Evolutionary conservation across 305 asterid genomes (phyloP).

Genomic region (Nicotiana rustica): DNA sequence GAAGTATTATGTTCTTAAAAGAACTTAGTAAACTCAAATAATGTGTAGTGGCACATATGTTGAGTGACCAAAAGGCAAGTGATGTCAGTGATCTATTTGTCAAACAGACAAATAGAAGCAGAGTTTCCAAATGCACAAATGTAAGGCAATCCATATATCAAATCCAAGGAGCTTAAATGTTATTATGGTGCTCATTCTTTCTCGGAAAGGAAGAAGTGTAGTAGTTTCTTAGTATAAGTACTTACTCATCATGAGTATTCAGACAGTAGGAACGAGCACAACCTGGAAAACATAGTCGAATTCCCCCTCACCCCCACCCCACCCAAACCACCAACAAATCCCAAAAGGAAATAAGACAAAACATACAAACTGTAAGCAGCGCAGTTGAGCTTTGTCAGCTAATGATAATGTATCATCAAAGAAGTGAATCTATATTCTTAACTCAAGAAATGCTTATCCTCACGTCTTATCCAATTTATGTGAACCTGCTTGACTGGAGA

Average conservation of each 20-base stretch:
- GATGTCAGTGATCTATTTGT: neutral
- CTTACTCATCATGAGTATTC: neutral
- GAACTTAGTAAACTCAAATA: neutral
- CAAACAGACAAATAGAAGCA: neutral
- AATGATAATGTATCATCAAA: neutral
- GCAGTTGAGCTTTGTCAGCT: neutral
- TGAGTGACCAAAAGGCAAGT: neutral
- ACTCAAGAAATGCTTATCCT: neutral
- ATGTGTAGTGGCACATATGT: neutral
- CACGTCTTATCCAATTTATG: neutral
- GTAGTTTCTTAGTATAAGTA: neutral
- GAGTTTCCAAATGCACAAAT: neutral
- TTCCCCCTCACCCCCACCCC: neutral
- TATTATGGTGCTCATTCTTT: neutral
- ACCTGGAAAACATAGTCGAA: conserved; percentile 1
- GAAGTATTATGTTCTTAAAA: neutral
- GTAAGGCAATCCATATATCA: conserved; percentile 14
- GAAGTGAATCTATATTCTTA: neutral
- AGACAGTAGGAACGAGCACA: neutral
- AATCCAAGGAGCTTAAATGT: neutral
- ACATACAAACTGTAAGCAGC: conserved; percentile 2
- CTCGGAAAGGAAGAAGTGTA: neutral
- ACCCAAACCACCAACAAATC: neutral
- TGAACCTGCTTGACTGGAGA: too few relatives aligned
- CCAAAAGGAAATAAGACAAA: conserved; percentile 9